Evolutionary conservation across 805 yeast species (phyloP), one percentile per base, ranked within the genome.

Genomic region (Komagataella populi): DNA sequence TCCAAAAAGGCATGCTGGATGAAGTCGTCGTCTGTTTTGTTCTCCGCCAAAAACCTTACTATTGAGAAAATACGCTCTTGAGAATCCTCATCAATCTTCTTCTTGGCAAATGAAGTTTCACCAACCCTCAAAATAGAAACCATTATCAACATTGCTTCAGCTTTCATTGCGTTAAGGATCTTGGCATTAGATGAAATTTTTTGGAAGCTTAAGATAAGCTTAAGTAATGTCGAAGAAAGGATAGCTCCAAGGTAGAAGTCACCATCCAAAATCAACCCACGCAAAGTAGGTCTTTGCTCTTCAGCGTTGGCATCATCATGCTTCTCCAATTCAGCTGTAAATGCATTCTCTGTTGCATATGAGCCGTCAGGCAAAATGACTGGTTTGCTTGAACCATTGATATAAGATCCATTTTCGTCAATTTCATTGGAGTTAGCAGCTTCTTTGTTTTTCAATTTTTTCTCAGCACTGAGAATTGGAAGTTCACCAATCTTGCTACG

Each of bases 281-380:
- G 84, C 58, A 95, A 71, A 16, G 47, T 45, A 48, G 95, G 87
- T 24, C 90, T 87, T 57, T 73, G 74, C 20, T 60, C 57, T 14
- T 66, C 64, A n/a, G 74, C 70, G n/a, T 66, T 63, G 3, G 62
- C 66, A 5, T 64, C 65, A 14, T 56, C 56, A 22, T 59, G 54
- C 18, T 54, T 54, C n/a, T 64, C 64, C 18, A 70, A 69, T 51
- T 70, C 70, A 23, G 56, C 53, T 5, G 56, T 47, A 52, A 83
- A 69, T 0, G 96, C 93, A 55, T 81, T 80, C 68, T 93, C 99
- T 46, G 96, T 87, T 24, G 99, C 99, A 68, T 93, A 93, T 0
- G 99, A 93, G 59, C 99, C 99, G 70, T 93, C 99, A n/a, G 99
- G 96, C 57, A 93, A 75, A 53, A 93, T 83, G 54, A 84, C 83